phyloP scores from a whole-genome alignment of 257 asterid genomes.

The Przewalskia tangutica region DNA sequence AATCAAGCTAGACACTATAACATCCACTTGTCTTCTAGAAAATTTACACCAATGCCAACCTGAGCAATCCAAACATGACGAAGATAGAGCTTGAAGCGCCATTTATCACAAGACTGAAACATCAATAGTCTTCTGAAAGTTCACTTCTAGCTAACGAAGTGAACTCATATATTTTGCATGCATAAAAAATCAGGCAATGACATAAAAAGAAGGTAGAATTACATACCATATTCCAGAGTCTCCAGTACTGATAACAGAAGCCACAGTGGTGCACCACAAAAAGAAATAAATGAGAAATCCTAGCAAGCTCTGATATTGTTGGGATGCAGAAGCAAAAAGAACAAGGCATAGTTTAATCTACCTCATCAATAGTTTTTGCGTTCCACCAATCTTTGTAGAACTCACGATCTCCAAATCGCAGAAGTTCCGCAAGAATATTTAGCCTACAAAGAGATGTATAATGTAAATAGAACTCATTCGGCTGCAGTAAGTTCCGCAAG shows the following conservation, averaged over 20 bases:
- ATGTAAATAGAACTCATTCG: not conserved
- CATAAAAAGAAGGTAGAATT: not conserved
- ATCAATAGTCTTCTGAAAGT: not conserved
- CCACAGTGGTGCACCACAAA: conserved; percentile 18
- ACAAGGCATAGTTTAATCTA: conserved; percentile 7
- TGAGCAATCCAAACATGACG: not conserved
- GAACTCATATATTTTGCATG: not conserved
- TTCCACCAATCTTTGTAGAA: conserved; percentile 99
- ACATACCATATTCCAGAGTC: conserved; percentile 99
- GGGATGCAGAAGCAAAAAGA: not conserved
- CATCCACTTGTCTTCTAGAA: not conserved
- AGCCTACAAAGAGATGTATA: conserved; percentile 51
- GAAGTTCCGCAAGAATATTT: conserved; percentile 93
- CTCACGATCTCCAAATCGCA: conserved; percentile 94
- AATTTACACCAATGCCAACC: not conserved
- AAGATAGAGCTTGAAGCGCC: not conserved
- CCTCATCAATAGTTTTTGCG: conserved; percentile 97
- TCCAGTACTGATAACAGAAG: conserved; percentile 76
- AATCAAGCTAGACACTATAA: not conserved
- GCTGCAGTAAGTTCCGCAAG: conserved; percentile 16
- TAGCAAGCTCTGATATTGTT: not conserved
- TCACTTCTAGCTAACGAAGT: not conserved
- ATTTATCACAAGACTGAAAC: not conserved
- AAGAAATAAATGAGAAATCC: conserved; percentile 10
- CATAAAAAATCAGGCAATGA: not conserved